Evolutionary conservation across 2,329 filamentous ascomycete species (phyloP), one percentile per base, ranked within the genome.

Genomic region (Zymoseptoria tritici): DNA sequence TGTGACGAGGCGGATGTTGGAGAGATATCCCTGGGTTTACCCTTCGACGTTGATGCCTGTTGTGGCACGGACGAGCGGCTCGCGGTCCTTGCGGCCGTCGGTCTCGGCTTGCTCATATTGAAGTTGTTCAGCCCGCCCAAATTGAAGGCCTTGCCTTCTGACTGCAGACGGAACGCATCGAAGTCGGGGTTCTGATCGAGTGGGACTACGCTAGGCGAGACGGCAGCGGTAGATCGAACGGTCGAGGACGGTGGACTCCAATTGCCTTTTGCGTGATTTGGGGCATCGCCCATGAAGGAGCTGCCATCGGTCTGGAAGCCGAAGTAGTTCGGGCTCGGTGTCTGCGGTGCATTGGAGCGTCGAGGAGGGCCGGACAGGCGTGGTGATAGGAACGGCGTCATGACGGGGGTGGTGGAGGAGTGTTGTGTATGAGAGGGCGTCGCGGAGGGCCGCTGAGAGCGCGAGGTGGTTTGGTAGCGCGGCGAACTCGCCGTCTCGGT

Each of bases 241-340:
- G 87, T 86, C 0, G 87, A 88, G 8, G 85, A 85, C 0, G 85
- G 82, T 8, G 88, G 83, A 67, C 87, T 89, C 88, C 89, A 93
- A 73, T 89, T 89, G 64, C 85, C 84, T 59, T 84, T 84, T 1
- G 85, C 81, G 62, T 88, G 79, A 36, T 80, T 79, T 2, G 62
- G 65, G 7, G 66, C 63, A 52, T 72, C 65, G 58, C 57, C 66
- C 9, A 67, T 62, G 57, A 87, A 85, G 62, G 85, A 81, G 22
- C 82, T 79, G 62, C 89, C 74, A 20, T 83, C 73, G 60, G 91
- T 86, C 29, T 85, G 79, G 61, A 95, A 83, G 58, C 89, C 89
- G 72, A 96, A 96, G 75, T 96, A 96, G 72, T 92, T 95, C 11
- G 91, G 90, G 71, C 90, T 93, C 22, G 81, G 73, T 19, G 62